These are phyloP conservation scores for Kodamaea nitidulidarum DNA, from an alignment of 805 yeast species.

Conservation along the genomic window DNA sequence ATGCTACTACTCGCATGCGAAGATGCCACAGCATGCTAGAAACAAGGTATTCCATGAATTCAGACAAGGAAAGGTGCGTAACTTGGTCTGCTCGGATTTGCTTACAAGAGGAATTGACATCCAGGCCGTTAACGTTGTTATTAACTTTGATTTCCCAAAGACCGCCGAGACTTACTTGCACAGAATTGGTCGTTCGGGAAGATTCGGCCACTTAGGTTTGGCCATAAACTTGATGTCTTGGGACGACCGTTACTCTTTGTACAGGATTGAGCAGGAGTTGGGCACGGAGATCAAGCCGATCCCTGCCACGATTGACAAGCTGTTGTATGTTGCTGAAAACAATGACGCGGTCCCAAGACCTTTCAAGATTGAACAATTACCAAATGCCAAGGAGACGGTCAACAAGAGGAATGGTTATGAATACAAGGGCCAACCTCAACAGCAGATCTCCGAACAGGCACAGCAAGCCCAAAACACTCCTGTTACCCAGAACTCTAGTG, in stretches of 20 bases:
- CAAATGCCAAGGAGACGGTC: constrained; percentile 38
- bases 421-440: constrained; percentile 45
- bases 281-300: constrained; percentile 97
- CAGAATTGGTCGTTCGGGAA: constrained; percentile 98
- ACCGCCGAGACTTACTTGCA: constrained; percentile 96
- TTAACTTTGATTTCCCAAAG: constrained; percentile 97
- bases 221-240: constrained; percentile 95
- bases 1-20: constrained; percentile 94
- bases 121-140: constrained; percentile 97
- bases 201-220: constrained; percentile 97
- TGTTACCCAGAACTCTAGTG: too few relatives aligned
- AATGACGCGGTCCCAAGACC: constrained; percentile 78
- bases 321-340: constrained; percentile 82
- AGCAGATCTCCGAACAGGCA: constrained; percentile 5
- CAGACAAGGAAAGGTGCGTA: constrained; percentile 96
- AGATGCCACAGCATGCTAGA: constrained; percentile 96
- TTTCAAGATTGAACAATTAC: constrained; percentile 67
- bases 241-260: constrained; percentile 91
- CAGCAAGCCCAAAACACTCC: too few relatives aligned
- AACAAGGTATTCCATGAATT: constrained; percentile 98
- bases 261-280: constrained; percentile 93
- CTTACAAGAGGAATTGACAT: constrained; percentile 98
- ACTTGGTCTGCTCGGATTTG: constrained; percentile 92
- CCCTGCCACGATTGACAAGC: constrained; percentile 87
- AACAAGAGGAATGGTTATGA: constrained; percentile 34